Base-by-base conservation (phyloP, 805 yeast species). In the Zygosaccharomyces kombuchaensis region DNA sequence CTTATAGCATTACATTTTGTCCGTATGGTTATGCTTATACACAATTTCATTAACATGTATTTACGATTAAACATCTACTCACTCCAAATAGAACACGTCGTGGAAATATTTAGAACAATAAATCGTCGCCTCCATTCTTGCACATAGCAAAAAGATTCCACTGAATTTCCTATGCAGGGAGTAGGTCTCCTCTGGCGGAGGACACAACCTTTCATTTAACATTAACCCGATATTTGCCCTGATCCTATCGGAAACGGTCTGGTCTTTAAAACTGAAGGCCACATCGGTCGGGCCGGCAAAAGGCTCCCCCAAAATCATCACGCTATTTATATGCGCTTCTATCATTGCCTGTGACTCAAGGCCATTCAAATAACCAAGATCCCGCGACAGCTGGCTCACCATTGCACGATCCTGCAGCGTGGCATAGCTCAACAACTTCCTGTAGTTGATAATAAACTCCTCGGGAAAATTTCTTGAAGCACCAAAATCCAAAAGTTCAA, bases 131-230 rank as follows among this genome's bases (percentile, higher is more conserved):
- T 78, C 72, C 66, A 93, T 73, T 56, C 87, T 77, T 3, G 98
- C 86, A 69, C 98, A 91, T 44, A 93, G 72, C 50, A 93, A 72
- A 61, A 86, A 93, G 1, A 93, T 95, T 9, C 99, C 99, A 61
- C 96, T 86, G 60, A 93, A 80, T 62, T 93, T 93, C 58, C 99
- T 76, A 68, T 93, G 99, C 56, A 93, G 72, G n/a, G 96, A 85
- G 64, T 93, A 93, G 0, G 99, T 93, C 66, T 93, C 99, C 60
- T 93, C 98, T 2, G 99, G 99, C 10, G 99, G 99, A 3, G 99
- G 97, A 2, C 96, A 80, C 50, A 93, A 72, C 55, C 99, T 78
- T 66, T 93, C 96, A 50, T 82, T 78, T 50, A 93, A 74, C 99
- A 93, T 93, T 44, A 90, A 69, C 2, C 88, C 82, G 54, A 93